Conservation (phyloP, 495 filamentous ascomycete species). For the Aspergillus biplanus region DNA sequence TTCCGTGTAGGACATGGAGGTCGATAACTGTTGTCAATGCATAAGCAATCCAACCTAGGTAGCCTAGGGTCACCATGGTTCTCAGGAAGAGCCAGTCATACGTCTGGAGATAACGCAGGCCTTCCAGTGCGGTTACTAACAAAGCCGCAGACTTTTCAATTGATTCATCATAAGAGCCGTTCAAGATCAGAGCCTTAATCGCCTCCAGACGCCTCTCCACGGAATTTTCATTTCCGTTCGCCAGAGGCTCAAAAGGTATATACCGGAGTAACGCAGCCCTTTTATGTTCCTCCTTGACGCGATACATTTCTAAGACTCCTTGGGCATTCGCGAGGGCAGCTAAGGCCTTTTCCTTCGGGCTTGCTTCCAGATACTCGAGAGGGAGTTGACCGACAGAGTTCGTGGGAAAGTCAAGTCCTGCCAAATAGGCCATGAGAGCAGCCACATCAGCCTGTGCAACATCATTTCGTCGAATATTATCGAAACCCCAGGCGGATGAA, state of each 20-base stretch:
- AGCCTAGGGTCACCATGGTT: constrained; percentile 89
- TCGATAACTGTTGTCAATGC: constrained; percentile 91
- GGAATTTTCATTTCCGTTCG: constrained; percentile 59
- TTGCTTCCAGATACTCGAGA: constrained; percentile 74
- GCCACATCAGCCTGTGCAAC: constrained; percentile 95
- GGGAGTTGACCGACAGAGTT: constrained; percentile 97
- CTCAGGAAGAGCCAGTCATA: constrained; percentile 98
- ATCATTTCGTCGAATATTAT: constrained; percentile 81
- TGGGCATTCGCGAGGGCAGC: constrained; percentile 85
- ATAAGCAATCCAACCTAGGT: constrained; percentile 96
- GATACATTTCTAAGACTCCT: constrained; percentile 95
- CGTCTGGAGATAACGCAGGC: constrained; percentile 92
- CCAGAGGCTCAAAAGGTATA: constrained; percentile 66
- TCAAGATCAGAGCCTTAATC: constrained; percentile 69
- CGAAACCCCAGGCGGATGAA: constrained; percentile 84
- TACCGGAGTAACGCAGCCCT: constrained; percentile 74
- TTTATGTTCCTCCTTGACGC: constrained; percentile 90
- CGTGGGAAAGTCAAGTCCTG: constrained; percentile 86
- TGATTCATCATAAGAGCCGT: constrained; percentile 68
- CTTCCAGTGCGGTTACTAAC: constrained; percentile 76
- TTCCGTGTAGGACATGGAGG: constrained; percentile 80
- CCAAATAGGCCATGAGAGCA: constrained; percentile 95
- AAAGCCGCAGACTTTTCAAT: constrained; percentile 76
- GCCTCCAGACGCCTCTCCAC: constrained; percentile 68
- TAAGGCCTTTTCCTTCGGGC: constrained; percentile 75